Conservation (phyloP, 2,329 filamentous ascomycete species). For the Ramichloridium luteum region DNA sequence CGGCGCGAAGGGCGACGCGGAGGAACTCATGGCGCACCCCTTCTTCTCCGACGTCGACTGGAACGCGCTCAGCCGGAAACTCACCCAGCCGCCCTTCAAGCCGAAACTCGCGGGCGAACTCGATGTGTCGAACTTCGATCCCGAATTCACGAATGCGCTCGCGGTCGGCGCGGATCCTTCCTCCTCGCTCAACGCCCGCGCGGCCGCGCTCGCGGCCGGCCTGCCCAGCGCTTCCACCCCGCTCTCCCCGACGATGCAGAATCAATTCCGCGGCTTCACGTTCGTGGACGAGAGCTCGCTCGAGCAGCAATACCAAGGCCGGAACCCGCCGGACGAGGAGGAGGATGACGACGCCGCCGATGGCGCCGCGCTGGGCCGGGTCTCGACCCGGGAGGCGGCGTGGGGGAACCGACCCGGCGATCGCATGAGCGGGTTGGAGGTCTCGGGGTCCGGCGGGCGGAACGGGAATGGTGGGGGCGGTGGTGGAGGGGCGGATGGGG, state of each 20-base stretch:
- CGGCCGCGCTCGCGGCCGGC: slow-evolving; percentile 71
- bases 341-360: slow-evolving; percentile 24
- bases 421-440: slow-evolving; percentile 41
- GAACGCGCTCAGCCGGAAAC: slow-evolving; percentile 75
- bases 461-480: no score
- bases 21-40: slow-evolving; percentile 83
- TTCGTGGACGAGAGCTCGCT: slow-evolving; percentile 97
- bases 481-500: slow-evolving; percentile 32
- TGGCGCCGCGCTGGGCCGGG: slow-evolving; percentile 20
- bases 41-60: slow-evolving; percentile 96
- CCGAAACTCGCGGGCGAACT: slow-evolving; percentile 91
- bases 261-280: slow-evolving; percentile 96
- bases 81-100: slow-evolving; percentile 93
- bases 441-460: slow-evolving; percentile 15
- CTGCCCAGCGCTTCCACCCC: slow-evolving; percentile 78
- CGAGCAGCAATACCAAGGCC: slow-evolving; percentile 59
- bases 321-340: slow-evolving; percentile 28
- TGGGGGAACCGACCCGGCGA: slow-evolving; percentile 30
- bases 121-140: slow-evolving; percentile 96
- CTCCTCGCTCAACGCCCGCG: slow-evolving; percentile 77
- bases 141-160: slow-evolving; percentile 91
- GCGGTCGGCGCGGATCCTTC: slow-evolving; percentile 68
- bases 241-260: slow-evolving; percentile 87
- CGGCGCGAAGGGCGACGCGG: slow-evolving; percentile 79
- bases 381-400: slow-evolving; percentile 20